Percentiles rank a stretch among this genome's conserved stretches.
Conservation (phyloP, 352 stramenopile genomes). For the Phytophthora pisi region DNA sequence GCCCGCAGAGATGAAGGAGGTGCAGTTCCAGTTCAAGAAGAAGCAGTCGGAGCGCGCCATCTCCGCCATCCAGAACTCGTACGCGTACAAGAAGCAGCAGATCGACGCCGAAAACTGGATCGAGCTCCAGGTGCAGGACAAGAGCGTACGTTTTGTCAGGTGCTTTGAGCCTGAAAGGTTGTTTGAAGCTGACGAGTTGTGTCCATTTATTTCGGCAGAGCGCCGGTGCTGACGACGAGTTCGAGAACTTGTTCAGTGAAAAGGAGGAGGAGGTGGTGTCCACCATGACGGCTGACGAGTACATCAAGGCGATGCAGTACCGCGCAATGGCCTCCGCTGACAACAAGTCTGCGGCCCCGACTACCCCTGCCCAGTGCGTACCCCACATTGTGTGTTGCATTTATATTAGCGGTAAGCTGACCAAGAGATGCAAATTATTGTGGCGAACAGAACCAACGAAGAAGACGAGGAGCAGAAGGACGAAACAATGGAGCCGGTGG, state of each 20-base stretch:
- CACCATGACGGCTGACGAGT: slow-evolving; percentile 68
- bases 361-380: slow-evolving; percentile 33
- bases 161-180: slow-evolving; percentile 5
- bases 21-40: slow-evolving; percentile 91
- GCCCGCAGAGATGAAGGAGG: slow-evolving; percentile 69
- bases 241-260: slow-evolving; percentile 87
- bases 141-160: slow-evolving; percentile 48
- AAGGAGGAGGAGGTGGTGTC: slow-evolving; percentile 77
- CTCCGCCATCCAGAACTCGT: slow-evolving; percentile 83
- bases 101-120: slow-evolving; percentile 83
- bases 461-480: slow-evolving; percentile 55
- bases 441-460: slow-evolving; percentile 22
- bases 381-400: neutral
- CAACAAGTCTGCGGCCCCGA: slow-evolving; percentile 27
- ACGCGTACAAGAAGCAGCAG: slow-evolving; percentile 83
- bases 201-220: slow-evolving; percentile 21
- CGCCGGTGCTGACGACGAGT: slow-evolving; percentile 63
- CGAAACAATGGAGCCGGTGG: slow-evolving; percentile 42
- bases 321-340: slow-evolving; percentile 38
- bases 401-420: neutral
- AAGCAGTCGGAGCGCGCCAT: slow-evolving; percentile 83
- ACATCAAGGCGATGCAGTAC: slow-evolving; percentile 81
- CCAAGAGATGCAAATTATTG: neutral
- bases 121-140: slow-evolving; percentile 73
- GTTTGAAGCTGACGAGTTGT: neutral